These are phyloP conservation scores for Trypanosoma lewisi DNA, from an alignment of 208 protist genomes.

Conservation along the genomic window DNA sequence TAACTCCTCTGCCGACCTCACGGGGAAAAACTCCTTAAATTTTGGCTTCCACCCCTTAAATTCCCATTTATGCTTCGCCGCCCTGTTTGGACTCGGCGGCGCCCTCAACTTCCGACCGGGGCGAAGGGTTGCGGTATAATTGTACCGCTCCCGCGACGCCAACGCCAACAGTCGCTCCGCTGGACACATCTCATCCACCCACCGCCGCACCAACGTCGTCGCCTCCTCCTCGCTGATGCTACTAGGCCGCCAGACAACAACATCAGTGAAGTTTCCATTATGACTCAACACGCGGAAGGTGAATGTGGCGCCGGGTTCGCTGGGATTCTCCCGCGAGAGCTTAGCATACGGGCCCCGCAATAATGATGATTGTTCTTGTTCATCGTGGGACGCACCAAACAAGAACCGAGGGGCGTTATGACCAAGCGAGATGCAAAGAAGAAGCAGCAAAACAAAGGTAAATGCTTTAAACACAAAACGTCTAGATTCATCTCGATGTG, in stretches of 20 bases:
- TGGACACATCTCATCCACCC: constrained; percentile 25
- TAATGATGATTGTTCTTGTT: too few relatives aligned
- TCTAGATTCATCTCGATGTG: not conserved
- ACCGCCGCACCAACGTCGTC: constrained; percentile 13
- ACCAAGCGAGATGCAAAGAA: not conserved
- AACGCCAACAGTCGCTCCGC: constrained; percentile 29
- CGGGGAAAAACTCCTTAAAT: constrained; percentile 42
- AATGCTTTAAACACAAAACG: constrained; percentile 3
- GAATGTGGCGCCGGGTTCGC: constrained; percentile 5
- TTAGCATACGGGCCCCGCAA: not conserved
- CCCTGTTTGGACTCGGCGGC: constrained; percentile 25
- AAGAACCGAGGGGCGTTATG: not conserved
- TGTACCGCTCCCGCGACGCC: constrained; percentile 54
- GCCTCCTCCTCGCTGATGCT: constrained; percentile 26
- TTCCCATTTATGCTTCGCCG: constrained; percentile 37
- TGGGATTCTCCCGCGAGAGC: not conserved
- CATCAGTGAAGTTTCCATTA: not conserved
- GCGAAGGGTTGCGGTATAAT: constrained; percentile 33
- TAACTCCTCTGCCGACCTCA: constrained; percentile 29
- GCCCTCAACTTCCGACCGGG: constrained; percentile 16
- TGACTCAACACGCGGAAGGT: not conserved
- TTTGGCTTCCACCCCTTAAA: constrained; percentile 33
- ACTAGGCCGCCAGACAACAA: constrained; percentile 17
- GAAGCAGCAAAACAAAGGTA: constrained; percentile 2
- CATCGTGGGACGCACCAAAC: not conserved